Base-by-base conservation (phyloP, 2,329 filamentous ascomycete genomes). In the Myotisia sp. region DNA sequence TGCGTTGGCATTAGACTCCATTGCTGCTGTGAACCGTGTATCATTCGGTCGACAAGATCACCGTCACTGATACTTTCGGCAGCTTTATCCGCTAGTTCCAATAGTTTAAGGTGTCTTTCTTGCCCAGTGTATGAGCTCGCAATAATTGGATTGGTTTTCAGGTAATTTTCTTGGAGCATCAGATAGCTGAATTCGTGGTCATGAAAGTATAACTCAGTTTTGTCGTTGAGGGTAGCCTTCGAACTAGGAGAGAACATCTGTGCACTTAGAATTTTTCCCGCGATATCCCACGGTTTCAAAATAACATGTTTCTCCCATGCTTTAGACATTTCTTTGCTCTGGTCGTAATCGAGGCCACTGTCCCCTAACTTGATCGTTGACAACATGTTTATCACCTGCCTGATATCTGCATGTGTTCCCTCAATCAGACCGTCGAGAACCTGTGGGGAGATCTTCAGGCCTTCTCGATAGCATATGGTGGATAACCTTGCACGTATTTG, bases 331-430 rank as follows among this genome's bases (percentile, higher is more conserved):
- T 79, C 68, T 57, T 93, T 93, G 50, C 82, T 76, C 52, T 92
- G 70, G 48, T 92, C 80, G 47, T 74, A 95, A 49, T 79, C 73
- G 70, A 95, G 79, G 9, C 71, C 71, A 13, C 68, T 66, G 50
- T 84, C 76, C 46, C 94, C 87, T 4, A 98, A 68, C 55, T 93
- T 95, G 31, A 85, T 80, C 0, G 90, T 92, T 0, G 85, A 83
- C 36, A 98, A 70, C 90, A 98, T 98, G 61, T 98, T 98, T 60
- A 98, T 90, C 41, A 95, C 86, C 58, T 95, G 90, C 24, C 90
- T 77, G 43, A 98, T 98, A 53, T 98, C 90, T 37, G 90, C 84
- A 57, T 87, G 82, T 42, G 81, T 92, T 13, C 90, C 90, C 59
- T 95, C 87, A 38, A 98, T 94, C 29, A 98, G 68, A 12, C 86